Base-by-base conservation (phyloP, 306 rosid genomes). In the Trifolium repens region DNA sequence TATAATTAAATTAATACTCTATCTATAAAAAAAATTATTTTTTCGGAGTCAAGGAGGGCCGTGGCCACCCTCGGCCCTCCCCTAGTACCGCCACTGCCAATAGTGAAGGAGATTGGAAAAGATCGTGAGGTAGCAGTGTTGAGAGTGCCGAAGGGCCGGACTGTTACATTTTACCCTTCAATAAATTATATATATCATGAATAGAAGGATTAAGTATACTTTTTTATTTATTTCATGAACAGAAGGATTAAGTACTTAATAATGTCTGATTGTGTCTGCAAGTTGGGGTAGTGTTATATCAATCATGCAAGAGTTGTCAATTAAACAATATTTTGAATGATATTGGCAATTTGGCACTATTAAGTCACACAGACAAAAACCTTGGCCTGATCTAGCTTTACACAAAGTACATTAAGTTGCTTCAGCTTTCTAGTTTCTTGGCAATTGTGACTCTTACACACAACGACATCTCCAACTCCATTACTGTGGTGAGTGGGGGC, bases 391-490 rank as follows among this genome's bases (percentile, higher is more conserved):
- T 74, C 71, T 63, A 24, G 22, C 55, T 79, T 62, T 27, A 35
- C 61, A 75, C 72, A 42, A 74, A 74, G 80, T 85, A 82, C 86
- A 67, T 72, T 76, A 27, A 27, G 78, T 55, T 75, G 22, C 66
- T 47, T 61, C 7, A 54, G 72, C 71, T 76, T 79, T 75, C 32
- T 78, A 50, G 80, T 81, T 78, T 61, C 39, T 77, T 70, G 69
- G 88, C 72, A 73, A 84, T 13, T 81, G 85, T 69, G 83, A 74
- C 81, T 77, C 62, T 46, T 64, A 39, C 71, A 61, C 79, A 72
- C 76, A 66, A 30, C 9, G 79, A 82, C 85, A 67, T 82, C 67
- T 68, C 81, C 85, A 67, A 78, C 67, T 68, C 81, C 77, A 78
- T 78, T 78, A 82, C 79, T 78, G 40, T 19, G 73, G 57, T 24